Evolutionary conservation across 495 filamentous ascomycete species (phyloP).

Genomic region (Trichoderma reesei): DNA sequence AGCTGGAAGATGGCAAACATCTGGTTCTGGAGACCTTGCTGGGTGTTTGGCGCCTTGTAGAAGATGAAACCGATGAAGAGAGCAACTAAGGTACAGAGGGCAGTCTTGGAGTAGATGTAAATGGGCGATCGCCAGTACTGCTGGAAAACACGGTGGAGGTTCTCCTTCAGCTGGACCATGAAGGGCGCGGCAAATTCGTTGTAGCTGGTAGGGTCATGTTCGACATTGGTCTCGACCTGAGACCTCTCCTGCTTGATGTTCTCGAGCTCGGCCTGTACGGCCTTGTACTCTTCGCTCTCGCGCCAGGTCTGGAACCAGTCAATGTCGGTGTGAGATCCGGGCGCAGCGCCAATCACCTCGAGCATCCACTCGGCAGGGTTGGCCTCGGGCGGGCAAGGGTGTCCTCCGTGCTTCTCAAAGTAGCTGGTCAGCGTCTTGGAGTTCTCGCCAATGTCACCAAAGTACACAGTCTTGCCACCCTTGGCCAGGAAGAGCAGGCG

Average conservation of each 20-base stretch:
- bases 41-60: conserved; percentile 55
- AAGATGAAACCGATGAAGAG: conserved; percentile 89
- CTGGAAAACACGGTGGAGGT: conserved; percentile 61
- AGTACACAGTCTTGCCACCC: conserved; percentile 82
- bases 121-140: conserved; percentile 84
- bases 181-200: conserved; percentile 50
- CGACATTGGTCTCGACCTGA: conserved; percentile 24
- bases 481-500: conserved; percentile 71
- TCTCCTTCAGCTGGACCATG: conserved; percentile 40
- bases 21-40: conserved; percentile 79
- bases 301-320: conserved; percentile 83
- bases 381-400: conserved; percentile 61
- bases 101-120: conserved; percentile 68
- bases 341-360: conserved; percentile 84
- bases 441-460: conserved; percentile 78
- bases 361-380: conserved; percentile 97
- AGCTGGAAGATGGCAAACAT: conserved; percentile 84
- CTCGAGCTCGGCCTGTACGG: conserved; percentile 58
- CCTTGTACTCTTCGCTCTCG: conserved; percentile 58
- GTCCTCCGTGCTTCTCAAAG: conserved; percentile 72
- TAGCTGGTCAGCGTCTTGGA: conserved; percentile 63
- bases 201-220: conserved; percentile 29
- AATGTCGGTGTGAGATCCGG: conserved; percentile 61
- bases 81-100: conserved; percentile 47
- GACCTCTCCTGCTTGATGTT: conserved; percentile 53